Percentiles rank a stretch among this genome's conserved stretches.
Conservation (phyloP, 805 yeast species). For the Schwanniomyces occidentalis region DNA sequence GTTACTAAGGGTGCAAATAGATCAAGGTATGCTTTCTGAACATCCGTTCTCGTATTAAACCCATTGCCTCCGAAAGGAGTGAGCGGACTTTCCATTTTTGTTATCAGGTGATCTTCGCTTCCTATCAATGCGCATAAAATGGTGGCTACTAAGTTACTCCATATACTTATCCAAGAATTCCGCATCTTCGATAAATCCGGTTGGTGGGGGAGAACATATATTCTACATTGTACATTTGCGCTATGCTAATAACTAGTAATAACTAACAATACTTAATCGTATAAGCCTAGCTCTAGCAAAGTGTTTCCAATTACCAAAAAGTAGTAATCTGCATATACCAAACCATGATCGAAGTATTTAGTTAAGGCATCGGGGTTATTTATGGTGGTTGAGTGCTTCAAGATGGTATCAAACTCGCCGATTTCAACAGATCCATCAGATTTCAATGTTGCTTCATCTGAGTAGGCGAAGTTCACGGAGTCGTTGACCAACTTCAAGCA, state of each 20-base stretch:
- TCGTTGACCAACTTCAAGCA: slow-evolving; percentile 17
- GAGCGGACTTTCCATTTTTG: too few species aligned
- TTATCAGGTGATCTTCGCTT: too few species aligned
- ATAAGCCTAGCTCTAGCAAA: slow-evolving; percentile 22
- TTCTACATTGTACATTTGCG: too few species aligned
- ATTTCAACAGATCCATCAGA: slow-evolving; percentile 16
- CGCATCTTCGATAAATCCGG: too few species aligned
- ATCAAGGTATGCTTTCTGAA: slow-evolving; percentile 6
- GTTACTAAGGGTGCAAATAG: slow-evolving; percentile 11
- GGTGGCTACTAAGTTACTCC: too few species aligned
- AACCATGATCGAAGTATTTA: slow-evolving; percentile 20
- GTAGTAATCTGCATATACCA: slow-evolving; percentile 32
- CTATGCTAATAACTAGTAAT: too few species aligned
- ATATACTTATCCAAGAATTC: too few species aligned
- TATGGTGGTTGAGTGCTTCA: slow-evolving; percentile 22
- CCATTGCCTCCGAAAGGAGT: too few species aligned
- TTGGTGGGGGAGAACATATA: too few species aligned
- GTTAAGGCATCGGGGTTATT: slow-evolving; percentile 20
- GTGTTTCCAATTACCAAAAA: slow-evolving; percentile 26
- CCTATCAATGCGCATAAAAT: too few species aligned
- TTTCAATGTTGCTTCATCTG: slow-evolving; percentile 4
- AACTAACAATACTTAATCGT: not conserved
- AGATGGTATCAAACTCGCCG: slow-evolving; percentile 20
- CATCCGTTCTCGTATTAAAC: slow-evolving; percentile 8
- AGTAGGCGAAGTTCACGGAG: slow-evolving; percentile 12